Evolutionary conservation across 2,329 filamentous ascomycete genomes (phyloP), one percentile per base, ranked within the genome.

Genomic region (Plenodomus lindquistii): DNA sequence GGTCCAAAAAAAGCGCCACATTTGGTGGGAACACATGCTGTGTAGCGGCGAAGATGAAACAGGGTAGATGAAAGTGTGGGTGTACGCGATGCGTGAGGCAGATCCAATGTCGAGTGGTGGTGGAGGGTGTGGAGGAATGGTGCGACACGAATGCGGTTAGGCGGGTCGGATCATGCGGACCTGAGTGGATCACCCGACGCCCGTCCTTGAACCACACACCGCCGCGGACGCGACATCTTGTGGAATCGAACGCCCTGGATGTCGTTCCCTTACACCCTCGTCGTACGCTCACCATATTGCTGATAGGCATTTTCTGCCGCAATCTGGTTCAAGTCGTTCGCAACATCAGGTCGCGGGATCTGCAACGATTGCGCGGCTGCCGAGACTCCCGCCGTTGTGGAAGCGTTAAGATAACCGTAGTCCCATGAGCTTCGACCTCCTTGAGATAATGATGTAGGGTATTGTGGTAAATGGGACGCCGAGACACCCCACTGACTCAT

Each of bases 271-370:
- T 65, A 72, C 44, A 69, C 66, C 44, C 66, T 69, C 52, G 69
- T 71, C 36, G 69, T 72, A 55, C 66, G 67, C 57, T 72, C 67
- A 40, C 60, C 65, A 42, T 72, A 73, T 37, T 65, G 66, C 45
- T 69, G 66, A 62, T 73, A 72, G 42, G 59, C 47, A 45, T 62
- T 62, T 46, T 65, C 63, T 52, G 54, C 51, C 29, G 65, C 48
- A 49, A 69, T 51, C 52, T 69, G 66, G 57, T 54, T 63, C 36
- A 67, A 47, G 31, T 67, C 62, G 38, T 62, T 51, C 44, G 58
- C 60, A n/a, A 65, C 54, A 47, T 68, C 66, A 35, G 67, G 57
- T 48, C 63, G 66, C 60, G 66, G 58, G 57, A 68, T 63, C 46
- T 67, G 67, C 52, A 70, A 55, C 42, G 67, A 55, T 48, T 69